Evolutionary conservation across 331 rosid species (phyloP), one percentile per base, ranked within the genome.

Genomic region (Cydonia oblonga): DNA sequence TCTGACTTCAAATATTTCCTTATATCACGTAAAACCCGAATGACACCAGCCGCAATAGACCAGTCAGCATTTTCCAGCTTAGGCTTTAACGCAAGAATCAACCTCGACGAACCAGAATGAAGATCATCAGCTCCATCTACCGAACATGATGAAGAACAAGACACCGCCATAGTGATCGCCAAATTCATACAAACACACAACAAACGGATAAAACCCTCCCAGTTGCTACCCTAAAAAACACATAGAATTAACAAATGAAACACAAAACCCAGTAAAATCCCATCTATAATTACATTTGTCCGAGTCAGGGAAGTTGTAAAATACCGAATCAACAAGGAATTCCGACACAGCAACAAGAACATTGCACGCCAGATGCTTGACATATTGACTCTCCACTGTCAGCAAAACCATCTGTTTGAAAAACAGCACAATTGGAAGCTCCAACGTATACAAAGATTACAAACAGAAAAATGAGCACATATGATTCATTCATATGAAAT

Each of bases 361-460:
- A 44, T 86, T 91, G 79, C 88, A 86, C 46, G 76, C 90, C 78
- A 87, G 81, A 63, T 93, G 97, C 76, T 71, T 87, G 81, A 93
- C 85, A 81, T 83, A 88, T 71, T 81, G 86, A 83, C 86, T 87
- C 76, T 79, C 74, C 42, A 81, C 69, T 53, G 78, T 71, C 9
- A 93, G 75, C 81, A 93, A 84, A 79, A 51, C 79, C 53, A 86
- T 46, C 98, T 93, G 86, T 68, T 57, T 25, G 14, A 81, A 71
- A 69, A 78, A 19, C 64, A 77, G 74, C 65, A 33, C 56, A 32
- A 61, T 20, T 30, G 14, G 12, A 64, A 64, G 51, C 46, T 64
- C 26, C 35, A 30, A 3, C 24, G 10, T 8, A 15, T 32, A 32
- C 7, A 20, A 2, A 64, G 2, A 33, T 64, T 9, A 38, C 42